Percentiles rank a stretch among this genome's conserved stretches.
Conservation (phyloP, 2,329 filamentous ascomycete species). For the Chaetomium globosum region DNA sequence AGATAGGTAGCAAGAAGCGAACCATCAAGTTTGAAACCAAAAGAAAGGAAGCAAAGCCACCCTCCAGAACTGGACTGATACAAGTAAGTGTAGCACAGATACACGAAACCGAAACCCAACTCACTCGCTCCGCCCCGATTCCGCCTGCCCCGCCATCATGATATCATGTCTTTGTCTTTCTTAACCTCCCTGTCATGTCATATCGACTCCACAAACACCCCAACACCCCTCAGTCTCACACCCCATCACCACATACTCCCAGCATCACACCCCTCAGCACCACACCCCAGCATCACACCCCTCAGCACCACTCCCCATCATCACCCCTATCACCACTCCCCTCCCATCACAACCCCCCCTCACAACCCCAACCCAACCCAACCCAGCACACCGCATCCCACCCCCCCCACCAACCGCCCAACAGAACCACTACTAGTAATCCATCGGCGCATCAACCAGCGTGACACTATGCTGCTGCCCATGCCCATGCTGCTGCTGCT, state of each 20-base stretch:
- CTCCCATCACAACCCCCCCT: background rate
- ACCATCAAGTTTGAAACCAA: slow-evolving; percentile 12
- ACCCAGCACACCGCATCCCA: background rate
- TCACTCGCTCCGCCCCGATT: slow-evolving; percentile 18
- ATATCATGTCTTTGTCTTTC: slow-evolving; percentile 3
- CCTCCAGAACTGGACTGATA: slow-evolving; percentile 6
- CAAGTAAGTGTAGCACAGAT: slow-evolving; percentile 20
- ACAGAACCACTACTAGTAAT: slow-evolving; percentile 55
- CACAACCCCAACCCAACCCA: too few species aligned
- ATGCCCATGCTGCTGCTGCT: slow-evolving; percentile 28
- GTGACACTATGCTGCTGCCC: slow-evolving; percentile 57
- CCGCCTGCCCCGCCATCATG: slow-evolving; percentile 15
- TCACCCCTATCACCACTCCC: background rate
- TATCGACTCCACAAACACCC: background rate
- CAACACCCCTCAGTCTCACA: background rate
- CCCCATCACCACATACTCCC: background rate
- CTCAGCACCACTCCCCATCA: too few species aligned
- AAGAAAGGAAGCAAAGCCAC: slow-evolving; percentile 7
- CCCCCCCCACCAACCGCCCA: background rate
- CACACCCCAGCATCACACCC: background rate
- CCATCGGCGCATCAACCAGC: slow-evolving; percentile 76
- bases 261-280: background rate
- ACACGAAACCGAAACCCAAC: slow-evolving; percentile 12
- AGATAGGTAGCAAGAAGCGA: background rate
- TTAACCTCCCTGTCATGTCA: background rate